phyloP scores from a whole-genome alignment of 352 stramenopile genomes.

The Blastocystis sp. region DNA sequence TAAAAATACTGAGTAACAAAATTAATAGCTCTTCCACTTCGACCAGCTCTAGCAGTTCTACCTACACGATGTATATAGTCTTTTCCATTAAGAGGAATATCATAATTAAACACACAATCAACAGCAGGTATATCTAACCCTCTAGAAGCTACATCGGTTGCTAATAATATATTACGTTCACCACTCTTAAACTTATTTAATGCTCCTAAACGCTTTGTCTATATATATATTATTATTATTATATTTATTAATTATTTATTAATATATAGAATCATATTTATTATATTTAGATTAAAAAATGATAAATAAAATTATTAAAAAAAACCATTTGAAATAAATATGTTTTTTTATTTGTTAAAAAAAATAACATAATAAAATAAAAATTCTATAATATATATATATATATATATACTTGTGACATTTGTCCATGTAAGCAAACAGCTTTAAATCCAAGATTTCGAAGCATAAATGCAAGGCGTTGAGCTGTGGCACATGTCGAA shows the following conservation, averaged over 20 bases:
- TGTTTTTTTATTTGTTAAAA: too few species aligned
- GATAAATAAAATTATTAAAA: constrained; percentile 47
- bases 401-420: too few species aligned
- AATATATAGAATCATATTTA: constrained; percentile 19
- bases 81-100: constrained; percentile 88
- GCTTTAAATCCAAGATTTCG: constrained; percentile 88
- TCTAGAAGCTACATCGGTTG: constrained; percentile 63
- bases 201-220: constrained; percentile 75
- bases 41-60: constrained; percentile 78
- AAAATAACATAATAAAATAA: too few species aligned
- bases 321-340: neutral
- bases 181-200: constrained; percentile 91
- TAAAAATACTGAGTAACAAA: constrained; percentile 77
- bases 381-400: too few species aligned
- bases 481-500: constrained; percentile 84
- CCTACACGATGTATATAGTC: constrained; percentile 97
- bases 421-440: constrained; percentile 90
- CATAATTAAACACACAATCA: constrained; percentile 93
- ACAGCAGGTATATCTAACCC: constrained; percentile 87
- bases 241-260: neutral
- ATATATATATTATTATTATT: constrained; percentile 26
- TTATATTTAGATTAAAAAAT: constrained; percentile 12
- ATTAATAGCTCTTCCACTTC: constrained; percentile 72
- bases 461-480: constrained; percentile 81
- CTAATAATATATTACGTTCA: constrained; percentile 61